Percentiles rank a stretch among this genome's conserved stretches.
These are phyloP conservation scores for Quercus engelmannii DNA, from an alignment of 306 rosid genomes.

Conservation along the genomic window DNA sequence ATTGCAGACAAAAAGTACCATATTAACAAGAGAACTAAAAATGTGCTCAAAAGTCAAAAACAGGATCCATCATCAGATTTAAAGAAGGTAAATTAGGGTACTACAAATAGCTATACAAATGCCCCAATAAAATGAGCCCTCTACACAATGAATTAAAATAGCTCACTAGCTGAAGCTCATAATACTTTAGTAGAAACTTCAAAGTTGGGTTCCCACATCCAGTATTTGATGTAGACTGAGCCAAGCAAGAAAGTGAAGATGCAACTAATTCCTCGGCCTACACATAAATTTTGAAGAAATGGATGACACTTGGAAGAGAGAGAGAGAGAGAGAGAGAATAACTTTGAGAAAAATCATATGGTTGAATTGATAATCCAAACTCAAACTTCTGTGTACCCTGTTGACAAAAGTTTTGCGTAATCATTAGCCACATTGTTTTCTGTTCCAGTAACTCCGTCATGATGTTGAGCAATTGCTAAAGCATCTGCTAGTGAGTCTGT, in stretches of 20 bases:
- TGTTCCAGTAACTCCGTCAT: slow-evolving; percentile 78
- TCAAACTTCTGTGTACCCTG: slow-evolving; percentile 44
- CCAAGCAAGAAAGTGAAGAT: slow-evolving; percentile 45
- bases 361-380: neutral
- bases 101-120: neutral
- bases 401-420: slow-evolving; percentile 60
- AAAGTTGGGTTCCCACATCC: slow-evolving; percentile 35
- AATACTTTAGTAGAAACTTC: slow-evolving; percentile 39
- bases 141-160: neutral
- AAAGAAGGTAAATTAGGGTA: neutral
- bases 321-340: too few species aligned
- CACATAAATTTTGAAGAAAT: too few species aligned
- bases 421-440: slow-evolving; percentile 70
- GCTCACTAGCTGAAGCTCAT: neutral
- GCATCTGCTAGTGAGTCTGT: too few species aligned
- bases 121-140: neutral
- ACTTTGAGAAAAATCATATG: neutral
- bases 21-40: neutral
- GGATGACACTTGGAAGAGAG: too few species aligned
- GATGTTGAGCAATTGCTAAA: slow-evolving; percentile 32
- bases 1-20: too few species aligned
- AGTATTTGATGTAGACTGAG: slow-evolving; percentile 25
- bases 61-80: neutral
- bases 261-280: too few species aligned
- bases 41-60: neutral